Evolutionary conservation across 1,284 basidiomycete genomes (phyloP).

Genomic region (Flammula alnicola): DNA sequence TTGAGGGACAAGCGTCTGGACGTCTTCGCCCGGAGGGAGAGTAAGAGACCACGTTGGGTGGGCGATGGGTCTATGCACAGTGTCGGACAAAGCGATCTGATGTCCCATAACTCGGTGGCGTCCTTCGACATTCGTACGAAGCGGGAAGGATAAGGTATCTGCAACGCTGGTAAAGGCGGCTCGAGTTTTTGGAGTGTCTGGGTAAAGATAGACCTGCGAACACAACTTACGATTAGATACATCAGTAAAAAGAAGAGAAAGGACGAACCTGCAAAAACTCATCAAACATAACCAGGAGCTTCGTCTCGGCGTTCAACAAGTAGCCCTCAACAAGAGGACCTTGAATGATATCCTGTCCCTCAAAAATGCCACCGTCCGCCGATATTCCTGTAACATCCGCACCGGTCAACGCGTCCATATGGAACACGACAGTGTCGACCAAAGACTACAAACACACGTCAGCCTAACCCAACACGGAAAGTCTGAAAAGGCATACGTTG

Average conservation of each 20-base stretch:
- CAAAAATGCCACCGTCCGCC: constrained; percentile 40
- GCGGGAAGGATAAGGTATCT: constrained; percentile 55
- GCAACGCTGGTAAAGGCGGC: constrained; percentile 48
- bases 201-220: constrained; percentile 66
- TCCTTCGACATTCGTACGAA: constrained; percentile 49
- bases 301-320: constrained; percentile 49
- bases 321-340: constrained; percentile 65
- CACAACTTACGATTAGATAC: neutral
- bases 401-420: constrained; percentile 81
- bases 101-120: constrained; percentile 59
- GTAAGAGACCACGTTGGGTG: constrained; percentile 70
- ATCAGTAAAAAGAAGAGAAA: neutral
- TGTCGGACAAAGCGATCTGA: constrained; percentile 47
- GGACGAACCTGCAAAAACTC: constrained; percentile 62
- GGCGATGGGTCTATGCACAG: constrained; percentile 54
- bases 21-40: constrained; percentile 56
- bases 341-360: constrained; percentile 63
- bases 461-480: constrained; percentile 2
- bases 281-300: constrained; percentile 66
- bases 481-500: constrained; percentile 55
- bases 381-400: constrained; percentile 46
- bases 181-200: constrained; percentile 51
- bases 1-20: constrained; percentile 54
- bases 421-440: constrained; percentile 76
- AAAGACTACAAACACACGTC: constrained; percentile 44